Evolutionary conservation across 2,329 filamentous ascomycete genomes (phyloP), one percentile per base, ranked within the genome.

Genomic region (Hypoxylon sp.): DNA sequence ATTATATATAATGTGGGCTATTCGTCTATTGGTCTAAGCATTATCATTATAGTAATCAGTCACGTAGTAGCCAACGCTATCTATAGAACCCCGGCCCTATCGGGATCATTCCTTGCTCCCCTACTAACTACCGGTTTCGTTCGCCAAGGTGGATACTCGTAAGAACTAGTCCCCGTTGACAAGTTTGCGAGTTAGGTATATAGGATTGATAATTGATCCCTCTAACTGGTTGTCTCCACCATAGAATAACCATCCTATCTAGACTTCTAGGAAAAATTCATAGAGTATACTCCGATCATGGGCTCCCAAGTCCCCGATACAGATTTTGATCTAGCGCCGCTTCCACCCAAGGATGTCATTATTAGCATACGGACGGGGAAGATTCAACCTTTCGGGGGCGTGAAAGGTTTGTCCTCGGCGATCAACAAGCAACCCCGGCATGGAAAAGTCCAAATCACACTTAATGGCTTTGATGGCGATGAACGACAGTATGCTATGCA

Each of bases 401-500:
- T 87, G 2, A 80, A 81, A 23, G 80, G 68, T 13, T 43, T 87
- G 52, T 78, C 78, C 43, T 87, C 87, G 0, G 88, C 84, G 5
- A 90, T 90, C 66, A 83, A 86, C 78, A 89, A 90, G 72, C 74
- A 73, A 0, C 68, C 81, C 1, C 80, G 82, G 10, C 25, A 77
- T 1, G 83, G 79, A 0, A 81, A 81, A 0, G 79, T 88, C 2
- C 75, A 78, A 4, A 80, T 89, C 46, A 79, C 76, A 1, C 79
- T 75, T 25, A 73, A 82, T 2, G 89, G 89, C 0, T 82, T 90
- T n/a, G 80, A 82, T 7, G 84, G 80, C 21, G 89, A 91, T 66
- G 86, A 90, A 73, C 87, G 90, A 58, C 85, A 89, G 41, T 84
- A 82, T 48, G 82, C 82, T 0, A 85, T 86, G 56, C 89, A 91